A percentile compares a stretch with the other conserved stretches of the same genome.
These are phyloP conservation scores for Boletus coccyginus DNA, from an alignment of 768 basidiomycete species.

Conservation along the genomic window DNA sequence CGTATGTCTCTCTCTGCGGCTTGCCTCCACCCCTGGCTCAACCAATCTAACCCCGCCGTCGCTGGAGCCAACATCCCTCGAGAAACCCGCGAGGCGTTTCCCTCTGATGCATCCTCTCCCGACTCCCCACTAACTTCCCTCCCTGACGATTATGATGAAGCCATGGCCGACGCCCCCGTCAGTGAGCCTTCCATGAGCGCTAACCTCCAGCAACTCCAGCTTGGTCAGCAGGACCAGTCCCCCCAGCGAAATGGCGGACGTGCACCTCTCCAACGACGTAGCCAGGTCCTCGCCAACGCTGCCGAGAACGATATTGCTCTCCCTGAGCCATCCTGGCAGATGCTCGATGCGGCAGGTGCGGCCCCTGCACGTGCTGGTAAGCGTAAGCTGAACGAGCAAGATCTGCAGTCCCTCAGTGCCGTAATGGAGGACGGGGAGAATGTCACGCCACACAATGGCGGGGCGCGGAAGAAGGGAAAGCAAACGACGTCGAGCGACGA, in stretches of 20 bases:
- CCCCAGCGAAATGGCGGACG: slow-evolving; percentile 13
- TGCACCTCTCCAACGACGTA: slow-evolving; percentile 43
- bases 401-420: slow-evolving; percentile 27
- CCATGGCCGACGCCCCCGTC: slow-evolving; percentile 11
- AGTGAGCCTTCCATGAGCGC: slow-evolving; percentile 30
- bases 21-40: slow-evolving; percentile 76
- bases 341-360: slow-evolving; percentile 38
- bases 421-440: slow-evolving; percentile 19
- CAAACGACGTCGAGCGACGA: slow-evolving; percentile 15
- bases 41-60: neutral
- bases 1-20: slow-evolving; percentile 76
- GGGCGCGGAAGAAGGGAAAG: slow-evolving; percentile 25
- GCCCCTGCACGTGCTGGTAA: slow-evolving; percentile 31
- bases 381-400: slow-evolving; percentile 36
- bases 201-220: slow-evolving; percentile 33
- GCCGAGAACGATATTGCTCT: slow-evolving; percentile 40
- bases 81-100: neutral
- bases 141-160: slow-evolving; percentile 21
- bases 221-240: slow-evolving; percentile 22
- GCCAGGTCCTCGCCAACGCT: slow-evolving; percentile 46
- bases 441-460: slow-evolving; percentile 3
- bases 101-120: slow-evolving; percentile 11
- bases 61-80: neutral
- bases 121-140: slow-evolving; percentile 22
- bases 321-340: slow-evolving; percentile 55